Conservation (phyloP, 2,329 filamentous ascomycete species). For the Phialemonium atrogriseum region DNA sequence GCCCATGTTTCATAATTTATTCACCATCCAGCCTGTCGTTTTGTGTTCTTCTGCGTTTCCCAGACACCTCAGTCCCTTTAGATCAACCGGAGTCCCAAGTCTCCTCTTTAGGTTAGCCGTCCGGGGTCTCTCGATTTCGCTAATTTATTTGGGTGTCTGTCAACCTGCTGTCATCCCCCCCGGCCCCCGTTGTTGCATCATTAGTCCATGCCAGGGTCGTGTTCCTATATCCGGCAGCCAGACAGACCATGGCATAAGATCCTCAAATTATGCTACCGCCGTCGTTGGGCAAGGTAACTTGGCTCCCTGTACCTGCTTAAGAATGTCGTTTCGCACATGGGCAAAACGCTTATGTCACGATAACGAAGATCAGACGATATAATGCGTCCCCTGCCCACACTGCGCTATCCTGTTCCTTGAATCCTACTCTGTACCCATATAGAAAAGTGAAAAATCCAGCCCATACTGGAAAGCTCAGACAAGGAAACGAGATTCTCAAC, state of each 20-base stretch:
- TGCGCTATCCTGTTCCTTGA: constrained; percentile 2
- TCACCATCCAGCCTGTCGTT: constrained; percentile 28
- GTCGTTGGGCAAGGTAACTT: constrained; percentile 36
- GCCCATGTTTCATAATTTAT: constrained; percentile 35
- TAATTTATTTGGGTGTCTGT: constrained; percentile 25
- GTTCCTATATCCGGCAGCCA: constrained; percentile 44
- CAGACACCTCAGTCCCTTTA: constrained; percentile 23
- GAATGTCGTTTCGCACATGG: constrained; percentile 41
- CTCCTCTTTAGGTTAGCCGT: constrained; percentile 21
- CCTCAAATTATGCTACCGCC: constrained; percentile 50
- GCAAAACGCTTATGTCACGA: constrained; percentile 35
- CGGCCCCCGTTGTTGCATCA: constrained; percentile 32
- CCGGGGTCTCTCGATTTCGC: constrained; percentile 20
- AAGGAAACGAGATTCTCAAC: too few species aligned
- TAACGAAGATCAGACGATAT: constrained; percentile 39
- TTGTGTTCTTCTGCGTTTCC: constrained; percentile 31
- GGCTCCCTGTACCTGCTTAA: constrained; percentile 32
- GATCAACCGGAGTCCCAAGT: constrained; percentile 12
- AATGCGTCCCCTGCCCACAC: constrained; percentile 31
- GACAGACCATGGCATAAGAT: constrained; percentile 51
- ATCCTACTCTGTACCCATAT: constrained; percentile 3
- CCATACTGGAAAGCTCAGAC: background rate
- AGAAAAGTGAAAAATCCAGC: too few species aligned
- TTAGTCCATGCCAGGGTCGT: constrained; percentile 29
- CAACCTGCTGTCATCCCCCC: constrained; percentile 22